These are phyloP conservation scores for Amyloporia xantha DNA, from an alignment of 768 basidiomycete genomes.

Conservation along the genomic window DNA sequence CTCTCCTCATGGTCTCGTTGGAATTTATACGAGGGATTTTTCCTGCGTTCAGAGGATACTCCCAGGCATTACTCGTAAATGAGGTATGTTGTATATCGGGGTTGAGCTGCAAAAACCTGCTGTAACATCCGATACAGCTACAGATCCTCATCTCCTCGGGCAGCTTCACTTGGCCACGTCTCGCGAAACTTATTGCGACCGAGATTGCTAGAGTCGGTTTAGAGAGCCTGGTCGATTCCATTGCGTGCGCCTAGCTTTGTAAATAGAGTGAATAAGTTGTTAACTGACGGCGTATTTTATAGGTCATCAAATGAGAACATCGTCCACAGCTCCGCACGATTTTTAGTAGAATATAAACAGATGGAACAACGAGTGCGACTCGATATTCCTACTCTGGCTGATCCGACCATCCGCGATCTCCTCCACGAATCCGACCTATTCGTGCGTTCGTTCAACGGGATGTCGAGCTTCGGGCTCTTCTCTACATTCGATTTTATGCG, in stretches of 20 bases:
- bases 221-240: conserved; percentile 61
- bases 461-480: conserved; percentile 68
- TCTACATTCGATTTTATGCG: conserved; percentile 78
- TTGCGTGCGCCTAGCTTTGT: conserved; percentile 49
- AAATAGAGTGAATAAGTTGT: no score
- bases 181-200: conserved; percentile 49
- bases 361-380: conserved; percentile 70
- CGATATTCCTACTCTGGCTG: conserved; percentile 73
- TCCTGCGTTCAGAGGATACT: conserved; percentile 80
- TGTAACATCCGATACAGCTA: conserved; percentile 37
- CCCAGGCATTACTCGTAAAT: conserved; percentile 79
- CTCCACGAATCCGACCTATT: conserved; percentile 85
- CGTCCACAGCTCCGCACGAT: conserved; percentile 69
- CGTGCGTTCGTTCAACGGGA: conserved; percentile 71
- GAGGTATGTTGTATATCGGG: conserved; percentile 46
- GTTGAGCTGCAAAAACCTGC: background rate
- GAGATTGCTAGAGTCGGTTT: conserved; percentile 59
- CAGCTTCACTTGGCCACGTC: conserved; percentile 63
- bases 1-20: conserved; percentile 62
- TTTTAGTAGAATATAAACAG: conserved; percentile 72
- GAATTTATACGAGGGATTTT: conserved; percentile 70
- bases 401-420: conserved; percentile 67
- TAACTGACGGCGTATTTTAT: background rate
- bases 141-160: conserved; percentile 64
- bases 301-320: conserved; percentile 66